phyloP scores from a whole-genome alignment of 768 basidiomycete genomes.

The Russula ochroleuca region DNA sequence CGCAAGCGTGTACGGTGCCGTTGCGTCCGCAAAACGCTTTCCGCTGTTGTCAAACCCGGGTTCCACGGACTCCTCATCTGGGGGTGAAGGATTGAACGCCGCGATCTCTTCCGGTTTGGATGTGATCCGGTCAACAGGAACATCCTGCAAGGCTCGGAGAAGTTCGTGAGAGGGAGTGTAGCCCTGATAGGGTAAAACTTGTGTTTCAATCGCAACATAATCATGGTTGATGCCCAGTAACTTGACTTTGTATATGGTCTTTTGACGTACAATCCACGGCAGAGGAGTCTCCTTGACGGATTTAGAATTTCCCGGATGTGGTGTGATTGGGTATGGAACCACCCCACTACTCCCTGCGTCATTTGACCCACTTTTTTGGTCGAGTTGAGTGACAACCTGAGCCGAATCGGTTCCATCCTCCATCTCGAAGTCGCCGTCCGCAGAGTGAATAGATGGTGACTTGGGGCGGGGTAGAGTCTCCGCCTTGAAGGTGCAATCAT shows the following conservation, averaged over 20 bases:
- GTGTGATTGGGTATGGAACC: slow-evolving; percentile 17
- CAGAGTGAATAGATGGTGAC: slow-evolving; percentile 22
- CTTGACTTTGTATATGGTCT: slow-evolving; percentile 61
- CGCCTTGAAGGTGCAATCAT: slow-evolving; percentile 50
- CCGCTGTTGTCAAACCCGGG: slow-evolving; percentile 21
- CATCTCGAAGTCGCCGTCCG: slow-evolving; percentile 29
- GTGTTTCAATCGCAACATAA: slow-evolving; percentile 48
- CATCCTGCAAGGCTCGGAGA: slow-evolving; percentile 42
- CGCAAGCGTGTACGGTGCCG: slow-evolving; percentile 63
- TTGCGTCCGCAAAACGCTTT: slow-evolving; percentile 46
- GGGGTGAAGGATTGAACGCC: slow-evolving; percentile 51
- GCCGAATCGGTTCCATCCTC: slow-evolving; percentile 19
- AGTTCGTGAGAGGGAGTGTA: slow-evolving; percentile 52
- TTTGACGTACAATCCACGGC: slow-evolving; percentile 60
- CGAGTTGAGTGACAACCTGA: not conserved
- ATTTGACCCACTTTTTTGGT: not conserved
- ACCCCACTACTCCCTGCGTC: not conserved
- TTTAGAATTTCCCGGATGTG: slow-evolving; percentile 16
- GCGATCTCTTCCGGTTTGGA: slow-evolving; percentile 35
- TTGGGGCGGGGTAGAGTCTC: slow-evolving; percentile 36
- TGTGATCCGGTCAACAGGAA: slow-evolving; percentile 28
- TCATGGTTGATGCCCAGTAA: slow-evolving; percentile 55
- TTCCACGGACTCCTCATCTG: slow-evolving; percentile 12
- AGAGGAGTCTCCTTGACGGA: slow-evolving; percentile 25
- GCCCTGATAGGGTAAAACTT: slow-evolving; percentile 73